Evolutionary conservation across 225 moss, liverwort and hornwort species (phyloP).

Genomic region (Polytrichum commune): DNA sequence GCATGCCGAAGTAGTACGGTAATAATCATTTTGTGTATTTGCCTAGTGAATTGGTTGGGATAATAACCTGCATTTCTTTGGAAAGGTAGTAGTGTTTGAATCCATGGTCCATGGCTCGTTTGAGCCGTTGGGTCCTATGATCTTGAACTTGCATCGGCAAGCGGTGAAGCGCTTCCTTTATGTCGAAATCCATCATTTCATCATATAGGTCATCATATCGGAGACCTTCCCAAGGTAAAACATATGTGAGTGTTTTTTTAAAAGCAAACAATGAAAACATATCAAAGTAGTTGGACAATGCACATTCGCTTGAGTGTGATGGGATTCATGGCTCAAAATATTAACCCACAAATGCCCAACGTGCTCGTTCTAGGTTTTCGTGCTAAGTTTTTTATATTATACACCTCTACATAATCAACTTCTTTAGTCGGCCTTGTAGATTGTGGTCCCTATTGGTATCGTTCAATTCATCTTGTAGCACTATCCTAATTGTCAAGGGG

Average conservation of each 20-base stretch:
- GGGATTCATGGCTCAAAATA: neutral
- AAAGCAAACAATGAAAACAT: slow-evolving; percentile 4
- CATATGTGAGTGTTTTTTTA: neutral
- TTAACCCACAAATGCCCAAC: neutral
- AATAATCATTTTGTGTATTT: neutral
- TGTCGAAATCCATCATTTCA: slow-evolving; percentile 70
- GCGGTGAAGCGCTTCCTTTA: slow-evolving; percentile 75
- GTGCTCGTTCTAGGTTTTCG: neutral
- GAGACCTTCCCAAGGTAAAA: slow-evolving; percentile 43
- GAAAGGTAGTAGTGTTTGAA: slow-evolving; percentile 74
- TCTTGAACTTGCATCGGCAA: slow-evolving; percentile 69
- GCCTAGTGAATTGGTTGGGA: neutral
- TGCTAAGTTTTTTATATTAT: neutral
- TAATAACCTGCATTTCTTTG: slow-evolving; percentile 70
- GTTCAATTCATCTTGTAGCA: too few species aligned
- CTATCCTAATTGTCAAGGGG: too few species aligned
- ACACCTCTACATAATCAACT: too few species aligned
- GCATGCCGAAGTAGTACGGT: too few species aligned
- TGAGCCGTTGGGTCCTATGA: slow-evolving; percentile 76
- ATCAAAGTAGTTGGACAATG: neutral
- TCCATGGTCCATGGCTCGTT: slow-evolving; percentile 75
- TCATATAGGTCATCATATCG: slow-evolving; percentile 86
- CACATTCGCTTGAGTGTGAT: too few species aligned
- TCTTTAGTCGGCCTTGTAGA: too few species aligned
- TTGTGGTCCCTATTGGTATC: too few species aligned